Percentiles rank a stretch among this genome's conserved stretches.
These are phyloP conservation scores for Microdochium paspali DNA, from an alignment of 2,329 filamentous ascomycete species.

Conservation along the genomic window DNA sequence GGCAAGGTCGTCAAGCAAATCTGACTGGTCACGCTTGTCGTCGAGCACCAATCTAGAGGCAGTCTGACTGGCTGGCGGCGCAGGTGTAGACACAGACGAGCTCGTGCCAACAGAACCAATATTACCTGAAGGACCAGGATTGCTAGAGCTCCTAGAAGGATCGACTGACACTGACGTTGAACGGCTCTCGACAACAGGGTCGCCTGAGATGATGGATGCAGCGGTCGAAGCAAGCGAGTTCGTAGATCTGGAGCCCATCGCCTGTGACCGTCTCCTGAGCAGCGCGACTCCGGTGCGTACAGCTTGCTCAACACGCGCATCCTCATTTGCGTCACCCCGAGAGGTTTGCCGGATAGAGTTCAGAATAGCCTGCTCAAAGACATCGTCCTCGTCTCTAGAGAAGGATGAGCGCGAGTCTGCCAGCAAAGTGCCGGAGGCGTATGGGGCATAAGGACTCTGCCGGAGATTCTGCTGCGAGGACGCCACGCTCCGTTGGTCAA, in stretches of 20 bases:
- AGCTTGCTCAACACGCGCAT: conserved; percentile 61
- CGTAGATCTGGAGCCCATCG: conserved; percentile 9
- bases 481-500: conserved; percentile 37
- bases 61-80: conserved; percentile 2
- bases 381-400: conserved; percentile 28
- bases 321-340: conserved; percentile 58
- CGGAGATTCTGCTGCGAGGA: conserved; percentile 5
- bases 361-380: conserved; percentile 64
- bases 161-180: neutral
- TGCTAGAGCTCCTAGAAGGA: no score
- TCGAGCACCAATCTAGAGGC: conserved; percentile 10
- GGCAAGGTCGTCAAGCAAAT: conserved; percentile 25
- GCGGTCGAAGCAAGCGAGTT: conserved; percentile 7
- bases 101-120: neutral
- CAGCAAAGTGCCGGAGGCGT: neutral
- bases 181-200: neutral
- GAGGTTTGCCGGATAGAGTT: conserved; percentile 63
- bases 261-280: conserved; percentile 19
- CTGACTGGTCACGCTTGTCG: conserved; percentile 8
- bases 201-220: conserved; percentile 5
- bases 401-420: neutral
- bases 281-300: conserved; percentile 63
- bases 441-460: neutral
- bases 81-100: neutral
- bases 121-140: no score